Conservation (phyloP, 2,329 filamentous ascomycete genomes). For the Hypoxylon sp. region DNA sequence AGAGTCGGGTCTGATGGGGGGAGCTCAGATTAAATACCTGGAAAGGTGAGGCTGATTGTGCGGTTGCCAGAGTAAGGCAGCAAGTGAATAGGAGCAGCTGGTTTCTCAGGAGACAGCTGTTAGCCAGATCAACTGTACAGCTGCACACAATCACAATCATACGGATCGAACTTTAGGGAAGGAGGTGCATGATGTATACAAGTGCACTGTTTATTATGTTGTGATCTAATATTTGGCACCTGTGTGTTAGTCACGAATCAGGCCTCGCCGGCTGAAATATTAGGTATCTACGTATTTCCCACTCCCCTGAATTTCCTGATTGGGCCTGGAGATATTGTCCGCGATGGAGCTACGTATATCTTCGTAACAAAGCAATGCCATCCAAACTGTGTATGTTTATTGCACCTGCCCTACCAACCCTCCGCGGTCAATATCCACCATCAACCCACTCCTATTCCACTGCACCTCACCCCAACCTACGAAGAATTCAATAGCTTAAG, state of each 20-base stretch:
- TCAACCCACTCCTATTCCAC: slow-evolving; percentile 1
- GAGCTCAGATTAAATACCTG: neutral
- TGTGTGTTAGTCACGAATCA: neutral
- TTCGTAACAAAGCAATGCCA: neutral
- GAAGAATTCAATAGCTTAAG: neutral
- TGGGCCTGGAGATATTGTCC: neutral
- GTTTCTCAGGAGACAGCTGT: slow-evolving; percentile 1
- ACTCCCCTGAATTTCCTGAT: neutral
- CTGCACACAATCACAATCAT: neutral
- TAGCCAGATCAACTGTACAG: neutral
- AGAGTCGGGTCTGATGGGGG: neutral
- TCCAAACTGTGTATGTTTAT: neutral
- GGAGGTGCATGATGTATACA: neutral
- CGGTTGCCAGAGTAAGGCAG: neutral
- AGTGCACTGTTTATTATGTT: neutral
- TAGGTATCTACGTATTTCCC: neutral
- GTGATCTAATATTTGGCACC: neutral
- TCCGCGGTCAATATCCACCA: neutral
- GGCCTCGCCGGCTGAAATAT: neutral
- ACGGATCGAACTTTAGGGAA: neutral
- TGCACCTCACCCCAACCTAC: neutral
- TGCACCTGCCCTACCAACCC: neutral
- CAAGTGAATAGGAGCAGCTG: neutral
- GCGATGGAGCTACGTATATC: neutral
- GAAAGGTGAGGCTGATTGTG: neutral